Evolutionary conservation across 306 rosid genomes (phyloP).

Genomic region (Quercus suber): DNA sequence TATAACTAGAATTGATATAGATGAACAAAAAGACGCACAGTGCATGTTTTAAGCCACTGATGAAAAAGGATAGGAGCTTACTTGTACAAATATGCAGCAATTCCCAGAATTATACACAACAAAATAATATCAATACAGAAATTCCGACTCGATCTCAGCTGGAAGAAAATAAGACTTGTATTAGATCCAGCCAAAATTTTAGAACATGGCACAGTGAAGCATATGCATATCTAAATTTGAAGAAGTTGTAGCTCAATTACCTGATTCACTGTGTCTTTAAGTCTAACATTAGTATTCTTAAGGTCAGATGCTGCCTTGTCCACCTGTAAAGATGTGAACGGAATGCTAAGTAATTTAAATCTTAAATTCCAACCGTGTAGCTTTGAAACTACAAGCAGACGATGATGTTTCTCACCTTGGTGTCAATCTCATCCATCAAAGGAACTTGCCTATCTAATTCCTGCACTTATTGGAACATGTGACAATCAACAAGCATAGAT

Average conservation of each 20-base stretch:
- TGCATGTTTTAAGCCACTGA: not conserved
- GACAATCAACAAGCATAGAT: not conserved
- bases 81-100: constrained; percentile 98
- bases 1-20: not conserved
- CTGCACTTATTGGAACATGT: constrained; percentile 39
- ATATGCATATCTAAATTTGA: constrained; percentile 9
- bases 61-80: constrained; percentile 39
- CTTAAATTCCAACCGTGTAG: constrained; percentile 12
- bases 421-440: constrained; percentile 95
- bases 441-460: constrained; percentile 98
- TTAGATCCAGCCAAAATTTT: constrained; percentile 31
- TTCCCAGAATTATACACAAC: constrained; percentile 88
- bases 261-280: constrained; percentile 92
- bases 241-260: constrained; percentile 33
- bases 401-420: constrained; percentile 57
- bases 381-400: not conserved
- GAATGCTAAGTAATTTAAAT: constrained; percentile 4
- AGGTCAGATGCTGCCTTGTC: constrained; percentile 93
- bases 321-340: constrained; percentile 51
- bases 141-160: constrained; percentile 97
- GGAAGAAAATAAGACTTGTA: constrained; percentile 34
- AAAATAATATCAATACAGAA: constrained; percentile 92
- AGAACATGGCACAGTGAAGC: not conserved
- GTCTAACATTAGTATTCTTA: constrained; percentile 94
- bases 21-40: not conserved